Evolutionary conservation across 148 eudicot genomes (phyloP), one percentile per base, ranked within the genome.

Genomic region (Rhododendron williamsianum): DNA sequence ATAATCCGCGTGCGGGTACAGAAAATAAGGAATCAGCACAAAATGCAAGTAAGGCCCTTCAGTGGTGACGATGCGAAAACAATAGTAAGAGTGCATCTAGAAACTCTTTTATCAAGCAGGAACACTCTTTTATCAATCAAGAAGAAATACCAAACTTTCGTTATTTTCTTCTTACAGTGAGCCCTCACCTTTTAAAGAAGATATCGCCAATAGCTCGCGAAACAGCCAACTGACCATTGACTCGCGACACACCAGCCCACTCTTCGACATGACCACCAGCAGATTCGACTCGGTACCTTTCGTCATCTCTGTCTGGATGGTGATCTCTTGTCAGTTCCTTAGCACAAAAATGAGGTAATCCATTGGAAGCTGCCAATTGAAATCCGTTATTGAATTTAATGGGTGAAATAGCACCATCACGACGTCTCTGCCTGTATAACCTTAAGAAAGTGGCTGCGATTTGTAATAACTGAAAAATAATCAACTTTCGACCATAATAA

Each of bases 121-220:
- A 15, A 15, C 18, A 69, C 85, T 54, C 36, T 76, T 80, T 69
- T 23, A 82, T 23, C 36, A 77, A 1, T 83, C 72, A 81, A 45
- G 81, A 85, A 56, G n/a, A 77, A 84, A 13, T 13, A 76, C 69
- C 81, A 78, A 80, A 27, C 76, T 81, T 81, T 38, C 4, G 16
- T 74, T 23, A 3, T 77, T 13, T 18, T 16, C 27, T 33, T 35
- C 80, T 6, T 27, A 74, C 4, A 30, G 30, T 35, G 25, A 51
- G 51, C 52, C 52, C 87, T 89, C 91, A 95, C 99, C 95, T 97
- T 90, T 95, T 97, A 63, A 90, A 95, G 84, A 91, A 87, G 78
- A 97, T 89, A 86, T 97, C 99, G 74, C 99, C 99, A 85, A 97
- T 95, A 85, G 99, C 96, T 90, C 98, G 92, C 38, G 99, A 94